Conservation (phyloP, 306 rosid genomes). For the Elaeagnus macrophylla region DNA sequence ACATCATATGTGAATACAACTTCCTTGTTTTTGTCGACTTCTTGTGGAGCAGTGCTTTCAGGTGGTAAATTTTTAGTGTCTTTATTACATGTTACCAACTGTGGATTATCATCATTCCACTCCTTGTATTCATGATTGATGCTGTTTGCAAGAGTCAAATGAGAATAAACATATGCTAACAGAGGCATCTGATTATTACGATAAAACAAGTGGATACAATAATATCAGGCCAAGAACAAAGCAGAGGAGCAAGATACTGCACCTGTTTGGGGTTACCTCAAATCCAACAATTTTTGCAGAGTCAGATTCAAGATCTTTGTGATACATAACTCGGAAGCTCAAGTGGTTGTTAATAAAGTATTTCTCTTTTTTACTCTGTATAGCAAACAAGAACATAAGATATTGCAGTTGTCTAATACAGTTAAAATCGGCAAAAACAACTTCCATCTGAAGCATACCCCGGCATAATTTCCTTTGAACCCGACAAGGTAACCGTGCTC, state of each 20-base stretch:
- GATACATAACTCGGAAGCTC: slow-evolving; percentile 96
- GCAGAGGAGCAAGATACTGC: slow-evolving; percentile 7
- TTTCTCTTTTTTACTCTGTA: slow-evolving; percentile 91
- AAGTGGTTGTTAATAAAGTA: slow-evolving; percentile 94
- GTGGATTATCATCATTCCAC: slow-evolving; percentile 67
- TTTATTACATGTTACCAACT: slow-evolving; percentile 76
- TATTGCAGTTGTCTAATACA: not conserved
- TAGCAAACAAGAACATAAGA: slow-evolving; percentile 23
- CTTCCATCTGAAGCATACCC: slow-evolving; percentile 50
- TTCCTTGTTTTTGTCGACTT: slow-evolving; percentile 71
- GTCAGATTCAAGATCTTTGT: slow-evolving; percentile 86
- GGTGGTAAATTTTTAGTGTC: slow-evolving; percentile 81
- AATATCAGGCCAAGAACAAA: not conserved
- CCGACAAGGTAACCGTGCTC: slow-evolving; percentile 97
- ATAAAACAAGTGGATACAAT: slow-evolving; percentile 2
- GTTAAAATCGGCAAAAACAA: slow-evolving; percentile 11
- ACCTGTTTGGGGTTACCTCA: slow-evolving; percentile 97
- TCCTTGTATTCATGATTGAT: slow-evolving; percentile 85
- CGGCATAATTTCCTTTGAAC: slow-evolving; percentile 89
- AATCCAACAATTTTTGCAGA: slow-evolving; percentile 93
- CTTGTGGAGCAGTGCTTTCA: slow-evolving; percentile 85
- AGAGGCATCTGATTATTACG: slow-evolving; percentile 13
- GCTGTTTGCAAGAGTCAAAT: slow-evolving; percentile 35
- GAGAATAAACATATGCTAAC: slow-evolving; percentile 7
- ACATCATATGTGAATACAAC: slow-evolving; percentile 95